phyloP scores from a whole-genome alignment of 441 rosid genomes.

The Macaranga tanarius region DNA sequence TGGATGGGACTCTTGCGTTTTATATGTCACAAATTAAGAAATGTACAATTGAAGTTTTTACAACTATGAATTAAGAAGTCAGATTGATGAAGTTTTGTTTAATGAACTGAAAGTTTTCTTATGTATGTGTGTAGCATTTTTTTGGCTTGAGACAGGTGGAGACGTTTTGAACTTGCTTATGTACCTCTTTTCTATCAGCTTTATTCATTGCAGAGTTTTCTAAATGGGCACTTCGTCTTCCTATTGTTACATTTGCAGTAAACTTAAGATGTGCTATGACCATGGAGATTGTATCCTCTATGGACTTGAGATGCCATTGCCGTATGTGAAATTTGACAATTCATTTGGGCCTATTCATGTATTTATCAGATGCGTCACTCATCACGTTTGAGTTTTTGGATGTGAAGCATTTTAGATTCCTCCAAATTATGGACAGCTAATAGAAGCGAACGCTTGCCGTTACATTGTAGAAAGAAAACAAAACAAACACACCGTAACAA shows the following conservation, averaged over 20 bases:
- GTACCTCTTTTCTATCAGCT: neutral
- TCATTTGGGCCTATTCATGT: neutral
- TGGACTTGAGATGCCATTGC: neutral
- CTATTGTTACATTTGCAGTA: neutral
- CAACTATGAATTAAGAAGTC: neutral
- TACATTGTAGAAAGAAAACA: neutral
- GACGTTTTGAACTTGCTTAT: neutral
- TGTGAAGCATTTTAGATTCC: neutral
- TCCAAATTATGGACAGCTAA: neutral
- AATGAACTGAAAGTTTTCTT: neutral
- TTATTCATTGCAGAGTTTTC: neutral
- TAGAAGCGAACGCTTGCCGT: neutral
- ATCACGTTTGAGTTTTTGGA: neutral
- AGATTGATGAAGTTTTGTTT: neutral
- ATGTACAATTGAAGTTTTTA: neutral
- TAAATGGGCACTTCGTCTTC: neutral
- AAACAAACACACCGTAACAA: neutral
- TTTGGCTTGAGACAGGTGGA: neutral
- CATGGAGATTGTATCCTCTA: neutral
- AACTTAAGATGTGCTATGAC: neutral
- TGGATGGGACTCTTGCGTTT: neutral
- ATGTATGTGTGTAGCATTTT: neutral
- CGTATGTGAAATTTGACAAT: too few species aligned
- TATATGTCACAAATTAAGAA: neutral
- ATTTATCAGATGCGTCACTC: neutral